Conservation (phyloP, 208 protist species). For the Leishmania gerbilli region DNA sequence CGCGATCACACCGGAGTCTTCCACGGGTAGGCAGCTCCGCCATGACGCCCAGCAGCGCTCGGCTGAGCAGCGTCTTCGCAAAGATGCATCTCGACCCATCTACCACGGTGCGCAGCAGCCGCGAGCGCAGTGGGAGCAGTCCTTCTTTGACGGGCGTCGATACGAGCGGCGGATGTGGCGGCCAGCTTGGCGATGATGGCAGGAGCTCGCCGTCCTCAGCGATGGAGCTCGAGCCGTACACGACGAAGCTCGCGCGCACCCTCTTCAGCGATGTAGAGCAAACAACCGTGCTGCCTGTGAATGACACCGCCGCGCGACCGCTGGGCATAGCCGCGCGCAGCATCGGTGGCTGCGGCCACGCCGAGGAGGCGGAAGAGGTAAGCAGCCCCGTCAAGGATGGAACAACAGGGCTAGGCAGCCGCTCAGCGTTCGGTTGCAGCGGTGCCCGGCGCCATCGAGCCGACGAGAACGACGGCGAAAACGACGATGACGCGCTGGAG, state of each 20-base stretch:
- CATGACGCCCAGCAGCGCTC: conserved; percentile 10
- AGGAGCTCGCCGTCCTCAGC: conserved; percentile 2
- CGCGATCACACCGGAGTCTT: conserved; percentile 15
- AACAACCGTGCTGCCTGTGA: conserved; percentile 67
- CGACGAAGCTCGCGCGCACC: conserved; percentile 64
- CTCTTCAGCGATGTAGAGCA: conserved; percentile 72
- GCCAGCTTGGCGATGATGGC: background rate
- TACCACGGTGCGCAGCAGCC: conserved; percentile 5
- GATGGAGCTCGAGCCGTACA: conserved; percentile 81
- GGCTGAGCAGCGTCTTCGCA: conserved; percentile 33
- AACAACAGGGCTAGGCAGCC: background rate
- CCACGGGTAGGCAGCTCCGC: conserved; percentile 16
- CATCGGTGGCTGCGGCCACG: conserved; percentile 11
- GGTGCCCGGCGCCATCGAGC: background rate
- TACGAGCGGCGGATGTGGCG: background rate
- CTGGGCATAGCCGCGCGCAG: background rate
- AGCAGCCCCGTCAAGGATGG: background rate
- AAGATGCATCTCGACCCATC: conserved; percentile 47
- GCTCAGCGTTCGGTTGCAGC: background rate
- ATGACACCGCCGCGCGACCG: conserved; percentile 26
- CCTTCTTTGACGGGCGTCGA: conserved; percentile 6
- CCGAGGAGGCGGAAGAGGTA: background rate
- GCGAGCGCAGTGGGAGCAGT: conserved; percentile 17
- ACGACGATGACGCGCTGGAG: background rate
- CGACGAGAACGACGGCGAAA: conserved; percentile 1